These are phyloP conservation scores for Nannochloropsis granulata DNA, from an alignment of 108 stramenopile genomes.

Conservation along the genomic window DNA sequence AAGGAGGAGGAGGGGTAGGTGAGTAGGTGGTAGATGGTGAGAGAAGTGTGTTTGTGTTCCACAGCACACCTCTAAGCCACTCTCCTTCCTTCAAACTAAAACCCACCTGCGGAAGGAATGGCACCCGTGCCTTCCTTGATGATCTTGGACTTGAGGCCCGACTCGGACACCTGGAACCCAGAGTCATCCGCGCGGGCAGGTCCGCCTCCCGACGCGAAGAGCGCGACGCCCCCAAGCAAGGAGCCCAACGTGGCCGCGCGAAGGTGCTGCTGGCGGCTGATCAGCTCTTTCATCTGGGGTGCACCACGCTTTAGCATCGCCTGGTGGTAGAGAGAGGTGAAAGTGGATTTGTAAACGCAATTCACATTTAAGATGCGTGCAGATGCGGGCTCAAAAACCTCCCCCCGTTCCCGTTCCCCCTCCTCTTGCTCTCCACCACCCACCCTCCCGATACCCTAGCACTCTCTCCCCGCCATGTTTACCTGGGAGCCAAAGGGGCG, in stretches of 20 bases:
- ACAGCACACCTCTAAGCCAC: neutral
- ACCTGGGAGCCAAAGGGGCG: neutral
- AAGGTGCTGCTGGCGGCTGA: neutral
- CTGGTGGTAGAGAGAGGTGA: neutral
- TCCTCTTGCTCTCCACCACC: too few species aligned
- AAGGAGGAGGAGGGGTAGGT: neutral
- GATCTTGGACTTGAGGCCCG: conserved; percentile 70
- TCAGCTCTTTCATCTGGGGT: neutral
- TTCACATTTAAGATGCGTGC: too few species aligned
- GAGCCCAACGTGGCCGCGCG: neutral
- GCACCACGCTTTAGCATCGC: neutral
- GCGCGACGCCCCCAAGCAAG: neutral
- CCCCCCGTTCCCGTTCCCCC: too few species aligned
- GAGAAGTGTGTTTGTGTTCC: neutral
- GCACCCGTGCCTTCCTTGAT: conserved; percentile 71
- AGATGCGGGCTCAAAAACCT: too few species aligned
- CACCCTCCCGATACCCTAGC: too few species aligned
- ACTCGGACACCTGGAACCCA: conserved; percentile 40
- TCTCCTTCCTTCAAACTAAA: neutral
- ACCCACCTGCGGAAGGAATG: conserved; percentile 38
- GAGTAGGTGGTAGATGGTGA: neutral
- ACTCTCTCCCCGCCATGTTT: neutral
- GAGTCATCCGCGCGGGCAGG: neutral
- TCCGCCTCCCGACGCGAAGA: neutral
- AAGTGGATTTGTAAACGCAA: too few species aligned